Conservation (phyloP, 305 asterid genomes). For the Fraxinus greggii region DNA sequence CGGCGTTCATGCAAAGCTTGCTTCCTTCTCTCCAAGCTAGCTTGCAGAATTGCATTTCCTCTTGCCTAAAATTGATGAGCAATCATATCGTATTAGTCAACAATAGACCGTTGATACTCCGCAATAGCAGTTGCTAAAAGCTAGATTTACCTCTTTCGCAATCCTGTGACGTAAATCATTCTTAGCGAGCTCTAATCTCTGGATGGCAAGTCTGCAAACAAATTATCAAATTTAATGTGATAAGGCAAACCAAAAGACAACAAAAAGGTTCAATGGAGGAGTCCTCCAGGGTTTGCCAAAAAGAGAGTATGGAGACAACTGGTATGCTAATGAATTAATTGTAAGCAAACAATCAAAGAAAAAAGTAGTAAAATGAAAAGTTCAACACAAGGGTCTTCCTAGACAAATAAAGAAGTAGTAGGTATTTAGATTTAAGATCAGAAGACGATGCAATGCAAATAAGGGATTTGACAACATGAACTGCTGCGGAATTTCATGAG, state of each 20-base stretch:
- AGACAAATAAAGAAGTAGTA: neutral
- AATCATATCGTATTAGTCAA: slow-evolving; percentile 26
- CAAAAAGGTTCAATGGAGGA: neutral
- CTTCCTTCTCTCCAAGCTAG: slow-evolving; percentile 98
- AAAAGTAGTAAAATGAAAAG: slow-evolving; percentile 6
- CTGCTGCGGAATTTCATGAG: neutral
- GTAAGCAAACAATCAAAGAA: neutral
- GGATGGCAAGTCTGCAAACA: slow-evolving; percentile 86
- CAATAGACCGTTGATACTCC: neutral
- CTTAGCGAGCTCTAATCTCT: slow-evolving; percentile 87
- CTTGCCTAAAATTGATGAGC: slow-evolving; percentile 63
- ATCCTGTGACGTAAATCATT: slow-evolving; percentile 92
- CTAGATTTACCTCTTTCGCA: slow-evolving; percentile 78
- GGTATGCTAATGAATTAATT: neutral
- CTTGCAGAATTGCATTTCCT: slow-evolving; percentile 97
- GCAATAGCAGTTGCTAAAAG: slow-evolving; percentile 16
- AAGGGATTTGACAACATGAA: neutral
- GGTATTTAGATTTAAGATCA: neutral
- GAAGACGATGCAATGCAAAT: neutral
- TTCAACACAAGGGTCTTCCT: neutral
- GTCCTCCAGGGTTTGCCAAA: slow-evolving; percentile 3
- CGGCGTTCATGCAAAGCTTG: slow-evolving; percentile 99
- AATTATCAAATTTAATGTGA: slow-evolving; percentile 25
- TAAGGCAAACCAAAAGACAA: neutral
- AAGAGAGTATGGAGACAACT: neutral